Conservation (phyloP, 2,329 filamentous ascomycete species). For the Chrysosporium queenslandicum region DNA sequence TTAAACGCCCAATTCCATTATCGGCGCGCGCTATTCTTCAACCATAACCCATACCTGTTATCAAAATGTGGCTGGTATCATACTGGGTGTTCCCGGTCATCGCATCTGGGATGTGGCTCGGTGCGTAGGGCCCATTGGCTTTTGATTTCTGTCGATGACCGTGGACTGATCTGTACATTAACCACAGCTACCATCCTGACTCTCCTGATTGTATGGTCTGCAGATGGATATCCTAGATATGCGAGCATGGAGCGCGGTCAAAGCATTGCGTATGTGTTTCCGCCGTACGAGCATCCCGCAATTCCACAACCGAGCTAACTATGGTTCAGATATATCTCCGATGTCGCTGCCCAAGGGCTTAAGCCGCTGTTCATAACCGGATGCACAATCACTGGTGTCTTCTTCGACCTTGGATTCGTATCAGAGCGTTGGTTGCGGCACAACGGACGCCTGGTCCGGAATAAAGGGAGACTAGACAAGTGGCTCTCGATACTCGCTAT, state of each 20-base stretch:
- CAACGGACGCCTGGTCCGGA: constrained; percentile 64
- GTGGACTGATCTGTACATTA: neutral
- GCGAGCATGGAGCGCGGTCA: constrained; percentile 44
- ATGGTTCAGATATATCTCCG: constrained; percentile 36
- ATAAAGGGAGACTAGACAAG: constrained; percentile 43
- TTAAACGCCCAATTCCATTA: neutral
- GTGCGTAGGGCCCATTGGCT: constrained; percentile 22
- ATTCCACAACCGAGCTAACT: neutral
- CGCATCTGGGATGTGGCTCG: constrained; percentile 47
- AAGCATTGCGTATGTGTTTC: constrained; percentile 42
- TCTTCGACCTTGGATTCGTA: constrained; percentile 70
- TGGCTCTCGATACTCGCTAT: constrained; percentile 31
- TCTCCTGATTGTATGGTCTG: constrained; percentile 50
- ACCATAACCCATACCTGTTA: neutral
- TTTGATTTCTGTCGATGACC: neutral
- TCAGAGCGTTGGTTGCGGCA: constrained; percentile 80
- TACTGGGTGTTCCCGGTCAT: constrained; percentile 50
- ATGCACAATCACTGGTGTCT: constrained; percentile 56
- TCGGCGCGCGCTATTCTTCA: neutral
- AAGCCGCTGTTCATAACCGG: constrained; percentile 56
- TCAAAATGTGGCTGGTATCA: constrained; percentile 36
- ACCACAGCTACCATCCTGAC: constrained; percentile 47
- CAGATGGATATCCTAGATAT: constrained; percentile 44
- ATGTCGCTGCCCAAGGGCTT: constrained; percentile 48
- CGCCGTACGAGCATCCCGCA: constrained; percentile 3